phyloP scores from a whole-genome alignment of 306 rosid species.

The Cucurbita moschata region DNA sequence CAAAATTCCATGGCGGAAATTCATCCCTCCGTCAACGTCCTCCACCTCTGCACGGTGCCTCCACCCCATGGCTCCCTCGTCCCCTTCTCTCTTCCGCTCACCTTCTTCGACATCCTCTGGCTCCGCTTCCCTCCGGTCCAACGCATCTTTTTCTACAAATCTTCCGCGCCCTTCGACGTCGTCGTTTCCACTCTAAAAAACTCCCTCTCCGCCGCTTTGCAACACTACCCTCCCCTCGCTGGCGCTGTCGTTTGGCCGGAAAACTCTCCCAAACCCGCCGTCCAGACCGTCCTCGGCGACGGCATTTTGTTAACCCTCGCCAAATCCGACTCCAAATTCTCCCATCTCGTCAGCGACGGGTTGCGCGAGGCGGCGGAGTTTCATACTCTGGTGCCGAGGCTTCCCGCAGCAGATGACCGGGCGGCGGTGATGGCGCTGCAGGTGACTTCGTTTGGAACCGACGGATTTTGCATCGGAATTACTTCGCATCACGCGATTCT shows the following conservation, averaged over 20 bases:
- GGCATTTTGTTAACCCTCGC: slow-evolving; percentile 8
- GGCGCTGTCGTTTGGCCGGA: slow-evolving; percentile 6
- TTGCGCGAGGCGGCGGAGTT: not conserved
- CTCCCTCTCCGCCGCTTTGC: slow-evolving; percentile 23
- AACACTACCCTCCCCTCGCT: slow-evolving; percentile 16
- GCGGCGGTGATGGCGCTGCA: slow-evolving; percentile 16
- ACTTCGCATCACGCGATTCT: slow-evolving; percentile 9
- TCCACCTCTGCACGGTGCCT: not conserved
- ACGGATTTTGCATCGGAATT: slow-evolving; percentile 9
- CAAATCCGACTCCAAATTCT: slow-evolving; percentile 9
- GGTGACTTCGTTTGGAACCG: slow-evolving; percentile 13
- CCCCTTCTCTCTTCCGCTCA: slow-evolving; percentile 18
- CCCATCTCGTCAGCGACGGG: not conserved
- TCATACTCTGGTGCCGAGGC: slow-evolving; percentile 8
- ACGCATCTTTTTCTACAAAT: slow-evolving; percentile 22
- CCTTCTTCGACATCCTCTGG: slow-evolving; percentile 21
- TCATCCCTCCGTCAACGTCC: not conserved
- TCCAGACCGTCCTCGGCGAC: not conserved
- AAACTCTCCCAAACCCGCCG: slow-evolving; percentile 12
- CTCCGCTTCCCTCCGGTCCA: not conserved
- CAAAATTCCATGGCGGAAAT: not conserved
- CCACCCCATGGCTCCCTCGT: slow-evolving; percentile 18
- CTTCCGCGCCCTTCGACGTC: slow-evolving; percentile 11
- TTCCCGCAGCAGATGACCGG: not conserved
- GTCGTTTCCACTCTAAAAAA: slow-evolving; percentile 18